Conservation (phyloP, 352 stramenopile genomes). For the Blastocystis sp. region DNA sequence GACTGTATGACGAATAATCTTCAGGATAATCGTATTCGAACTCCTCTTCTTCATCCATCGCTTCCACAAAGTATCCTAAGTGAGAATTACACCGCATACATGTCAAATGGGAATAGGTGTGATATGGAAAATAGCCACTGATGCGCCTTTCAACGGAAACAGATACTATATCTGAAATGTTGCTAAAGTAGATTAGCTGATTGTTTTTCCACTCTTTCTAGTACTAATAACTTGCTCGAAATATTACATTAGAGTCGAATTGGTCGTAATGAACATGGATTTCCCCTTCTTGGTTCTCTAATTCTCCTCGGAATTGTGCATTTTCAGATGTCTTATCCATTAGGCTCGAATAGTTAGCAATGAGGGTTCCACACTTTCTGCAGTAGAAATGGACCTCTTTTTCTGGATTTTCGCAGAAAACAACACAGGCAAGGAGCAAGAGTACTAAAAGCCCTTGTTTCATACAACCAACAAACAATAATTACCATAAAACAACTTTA, state of each 20-base stretch:
- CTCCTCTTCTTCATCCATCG: background rate
- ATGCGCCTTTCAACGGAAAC: background rate
- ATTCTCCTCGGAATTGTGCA: background rate
- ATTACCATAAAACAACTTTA: constrained; percentile 34
- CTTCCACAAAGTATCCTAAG: background rate
- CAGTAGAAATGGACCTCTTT: constrained; percentile 45
- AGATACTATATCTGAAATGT: background rate
- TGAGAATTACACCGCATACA: background rate
- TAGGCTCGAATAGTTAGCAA: background rate
- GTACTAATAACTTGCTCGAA: background rate
- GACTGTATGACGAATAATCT: background rate
- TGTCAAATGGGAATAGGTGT: background rate
- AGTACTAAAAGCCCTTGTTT: background rate
- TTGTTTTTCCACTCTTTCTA: background rate
- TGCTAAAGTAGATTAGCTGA: background rate
- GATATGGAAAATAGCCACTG: background rate
- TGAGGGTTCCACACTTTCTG: background rate
- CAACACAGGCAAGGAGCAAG: background rate
- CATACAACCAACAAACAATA: constrained; percentile 19
- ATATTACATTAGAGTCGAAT: background rate
- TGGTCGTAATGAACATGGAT: background rate
- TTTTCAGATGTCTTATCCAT: background rate
- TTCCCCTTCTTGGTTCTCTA: background rate
- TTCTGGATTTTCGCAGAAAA: background rate
- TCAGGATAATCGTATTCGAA: background rate